Percentiles rank a stretch among this genome's conserved stretches.
Evolutionary conservation across 768 basidiomycete species (phyloP).

Genomic region (Xerocomellus dryophilus): DNA sequence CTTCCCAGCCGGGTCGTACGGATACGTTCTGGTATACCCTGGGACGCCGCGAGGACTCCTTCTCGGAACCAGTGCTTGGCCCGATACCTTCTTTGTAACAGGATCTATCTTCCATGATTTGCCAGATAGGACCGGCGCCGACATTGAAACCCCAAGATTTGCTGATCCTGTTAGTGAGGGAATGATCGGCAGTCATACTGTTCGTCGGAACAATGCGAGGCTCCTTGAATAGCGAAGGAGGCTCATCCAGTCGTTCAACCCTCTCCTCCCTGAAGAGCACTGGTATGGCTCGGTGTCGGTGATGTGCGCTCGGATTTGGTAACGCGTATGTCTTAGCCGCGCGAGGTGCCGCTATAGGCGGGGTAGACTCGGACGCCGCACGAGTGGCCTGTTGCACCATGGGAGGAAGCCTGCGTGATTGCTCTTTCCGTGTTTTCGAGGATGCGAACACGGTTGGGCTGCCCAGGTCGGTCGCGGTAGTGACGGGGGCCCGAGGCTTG

Average conservation of each 20-base stretch:
- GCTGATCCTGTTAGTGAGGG: conserved; percentile 52
- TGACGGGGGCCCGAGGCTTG: neutral
- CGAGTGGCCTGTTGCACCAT: conserved; percentile 6
- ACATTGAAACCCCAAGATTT: conserved; percentile 74
- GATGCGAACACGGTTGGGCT: neutral
- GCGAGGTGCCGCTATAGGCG: conserved; percentile 12
- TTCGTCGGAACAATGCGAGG: conserved; percentile 48
- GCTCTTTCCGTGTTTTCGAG: conserved; percentile 15
- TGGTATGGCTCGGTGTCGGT: conserved; percentile 69
- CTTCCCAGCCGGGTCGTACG: conserved; percentile 44
- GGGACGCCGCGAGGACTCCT: conserved; percentile 55
- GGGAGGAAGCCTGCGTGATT: conserved; percentile 21
- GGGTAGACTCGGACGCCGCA: conserved; percentile 6
- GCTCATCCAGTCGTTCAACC: conserved; percentile 55
- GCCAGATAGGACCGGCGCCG: conserved; percentile 76
- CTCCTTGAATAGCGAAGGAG: conserved; percentile 49
- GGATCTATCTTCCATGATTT: conserved; percentile 69
- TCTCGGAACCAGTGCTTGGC: conserved; percentile 29
- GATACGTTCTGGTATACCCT: conserved; percentile 49
- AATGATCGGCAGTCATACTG: conserved; percentile 48
- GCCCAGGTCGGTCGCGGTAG: neutral
- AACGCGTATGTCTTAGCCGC: conserved; percentile 48
- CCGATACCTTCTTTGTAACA: conserved; percentile 67
- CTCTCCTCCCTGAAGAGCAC: conserved; percentile 49
- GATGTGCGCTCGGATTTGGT: conserved; percentile 65